phyloP scores from a whole-genome alignment of 164 flowering plant genomes.

The Piper longum region DNA sequence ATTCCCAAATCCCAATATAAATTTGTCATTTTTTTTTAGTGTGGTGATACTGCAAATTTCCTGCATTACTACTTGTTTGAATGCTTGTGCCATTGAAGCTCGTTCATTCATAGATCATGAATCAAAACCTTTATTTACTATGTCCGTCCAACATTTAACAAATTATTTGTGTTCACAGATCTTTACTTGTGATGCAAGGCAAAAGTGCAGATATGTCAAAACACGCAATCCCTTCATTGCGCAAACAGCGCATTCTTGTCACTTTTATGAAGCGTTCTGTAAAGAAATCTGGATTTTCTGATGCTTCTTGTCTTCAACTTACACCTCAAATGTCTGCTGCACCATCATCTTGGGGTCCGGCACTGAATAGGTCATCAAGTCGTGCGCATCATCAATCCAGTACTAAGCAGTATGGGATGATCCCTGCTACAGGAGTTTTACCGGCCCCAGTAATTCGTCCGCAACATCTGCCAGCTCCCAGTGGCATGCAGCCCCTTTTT shows the following conservation, averaged over 20 bases:
- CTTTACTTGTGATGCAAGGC: conserved; percentile 65
- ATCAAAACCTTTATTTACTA: too few species aligned
- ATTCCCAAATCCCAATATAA: too few species aligned
- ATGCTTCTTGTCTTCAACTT: conserved; percentile 13
- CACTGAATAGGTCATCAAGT: conserved; percentile 32
- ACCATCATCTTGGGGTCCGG: conserved; percentile 41
- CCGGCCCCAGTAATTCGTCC: conserved; percentile 41
- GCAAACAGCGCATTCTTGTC: conserved; percentile 59
- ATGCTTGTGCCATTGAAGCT: too few species aligned
- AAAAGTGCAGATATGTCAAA: conserved; percentile 60
- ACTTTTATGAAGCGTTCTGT: conserved; percentile 58
- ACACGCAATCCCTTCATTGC: conserved; percentile 53
- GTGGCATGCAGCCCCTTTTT: conserved; percentile 48
- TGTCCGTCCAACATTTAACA: not conserved
- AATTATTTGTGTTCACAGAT: conserved; percentile 20
- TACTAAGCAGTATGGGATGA: conserved; percentile 37
- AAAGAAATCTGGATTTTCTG: conserved; percentile 22
- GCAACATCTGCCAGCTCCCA: conserved; percentile 36
- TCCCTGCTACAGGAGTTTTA: conserved; percentile 48
- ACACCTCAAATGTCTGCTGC: conserved; percentile 15
- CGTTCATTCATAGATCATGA: too few species aligned
- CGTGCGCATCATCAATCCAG: conserved; percentile 37
- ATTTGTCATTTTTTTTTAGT: too few species aligned
- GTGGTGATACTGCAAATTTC: too few species aligned
- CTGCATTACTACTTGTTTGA: too few species aligned